Conservation (phyloP, 768 basidiomycete species). For the Leucocoprinus sp. region DNA sequence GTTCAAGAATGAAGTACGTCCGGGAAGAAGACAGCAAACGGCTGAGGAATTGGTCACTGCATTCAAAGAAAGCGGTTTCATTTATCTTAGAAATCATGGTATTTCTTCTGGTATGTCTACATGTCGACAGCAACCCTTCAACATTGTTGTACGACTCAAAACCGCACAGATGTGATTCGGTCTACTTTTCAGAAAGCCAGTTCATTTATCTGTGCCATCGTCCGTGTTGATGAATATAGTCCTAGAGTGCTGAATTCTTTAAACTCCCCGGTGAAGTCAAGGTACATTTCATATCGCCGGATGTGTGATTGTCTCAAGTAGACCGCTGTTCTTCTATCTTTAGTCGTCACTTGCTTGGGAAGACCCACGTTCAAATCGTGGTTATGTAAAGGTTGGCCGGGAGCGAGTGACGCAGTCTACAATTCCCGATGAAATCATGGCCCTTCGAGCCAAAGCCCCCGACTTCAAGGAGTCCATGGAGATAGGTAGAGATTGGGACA, state of each 20-base stretch:
- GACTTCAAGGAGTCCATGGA: constrained; percentile 86
- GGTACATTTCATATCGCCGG: constrained; percentile 24
- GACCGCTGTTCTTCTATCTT: not conserved
- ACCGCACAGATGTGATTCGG: constrained; percentile 36
- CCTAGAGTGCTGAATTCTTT: constrained; percentile 77
- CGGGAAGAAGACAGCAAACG: constrained; percentile 45
- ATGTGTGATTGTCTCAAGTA: not conserved
- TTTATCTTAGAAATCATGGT: constrained; percentile 72
- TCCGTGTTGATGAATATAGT: constrained; percentile 8
- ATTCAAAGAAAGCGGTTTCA: constrained; percentile 74
- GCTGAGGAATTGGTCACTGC: constrained; percentile 68
- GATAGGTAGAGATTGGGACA: constrained; percentile 80
- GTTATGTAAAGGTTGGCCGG: constrained; percentile 73
- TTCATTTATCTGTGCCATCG: not conserved
- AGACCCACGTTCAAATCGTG: constrained; percentile 78
- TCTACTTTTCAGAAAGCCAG: constrained; percentile 58
- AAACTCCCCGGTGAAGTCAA: constrained; percentile 52
- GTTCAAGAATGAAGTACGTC: constrained; percentile 35
- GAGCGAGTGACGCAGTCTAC: constrained; percentile 75
- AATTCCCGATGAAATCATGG: constrained; percentile 64
- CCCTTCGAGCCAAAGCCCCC: constrained; percentile 65
- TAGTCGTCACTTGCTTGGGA: constrained; percentile 70
- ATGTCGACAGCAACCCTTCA: not conserved
- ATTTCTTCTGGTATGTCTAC: constrained; percentile 37
- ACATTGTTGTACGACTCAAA: not conserved